phyloP scores from a whole-genome alignment of 2,329 filamentous ascomycete genomes.

The Scortechinia acanthostroma region DNA sequence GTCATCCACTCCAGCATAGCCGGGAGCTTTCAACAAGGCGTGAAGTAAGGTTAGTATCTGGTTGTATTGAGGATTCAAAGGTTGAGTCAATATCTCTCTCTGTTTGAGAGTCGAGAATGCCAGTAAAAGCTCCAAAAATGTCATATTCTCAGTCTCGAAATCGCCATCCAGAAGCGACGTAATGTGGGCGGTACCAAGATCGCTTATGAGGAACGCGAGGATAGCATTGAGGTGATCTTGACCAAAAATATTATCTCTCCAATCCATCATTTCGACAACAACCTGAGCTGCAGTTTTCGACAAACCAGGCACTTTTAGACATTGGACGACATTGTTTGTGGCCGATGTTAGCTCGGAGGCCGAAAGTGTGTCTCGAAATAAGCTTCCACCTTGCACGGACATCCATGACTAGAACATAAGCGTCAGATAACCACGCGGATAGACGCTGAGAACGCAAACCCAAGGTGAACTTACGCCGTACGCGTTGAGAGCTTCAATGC shows the following conservation, averaged over 20 bases:
- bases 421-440: constrained; percentile 5
- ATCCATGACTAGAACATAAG: constrained; percentile 18
- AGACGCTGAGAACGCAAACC: too few relatives aligned
- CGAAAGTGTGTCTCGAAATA: constrained; percentile 5
- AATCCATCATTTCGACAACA: constrained; percentile 20
- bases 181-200: constrained; percentile 19
- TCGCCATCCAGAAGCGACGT: constrained; percentile 20
- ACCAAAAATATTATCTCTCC: constrained; percentile 14
- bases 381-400: constrained; percentile 15
- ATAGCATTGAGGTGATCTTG: constrained; percentile 14
- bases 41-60: constrained; percentile 23
- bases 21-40: constrained; percentile 24
- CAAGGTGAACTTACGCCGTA: constrained; percentile 8
- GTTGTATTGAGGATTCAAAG: constrained; percentile 17
- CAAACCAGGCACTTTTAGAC: constrained; percentile 14
- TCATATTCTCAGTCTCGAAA: constrained; percentile 24
- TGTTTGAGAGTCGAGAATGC: constrained; percentile 20
- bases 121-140: constrained; percentile 26
- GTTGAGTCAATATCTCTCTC: constrained; percentile 17
- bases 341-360: background rate
- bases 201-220: constrained; percentile 20
- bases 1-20: constrained; percentile 27
- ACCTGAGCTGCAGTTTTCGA: constrained; percentile 19
- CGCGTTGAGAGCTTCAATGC: background rate
- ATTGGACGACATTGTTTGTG: constrained; percentile 9